Base-by-base conservation (phyloP, 352 stramenopile genomes). In the Pythium rhizo-oryzae region DNA sequence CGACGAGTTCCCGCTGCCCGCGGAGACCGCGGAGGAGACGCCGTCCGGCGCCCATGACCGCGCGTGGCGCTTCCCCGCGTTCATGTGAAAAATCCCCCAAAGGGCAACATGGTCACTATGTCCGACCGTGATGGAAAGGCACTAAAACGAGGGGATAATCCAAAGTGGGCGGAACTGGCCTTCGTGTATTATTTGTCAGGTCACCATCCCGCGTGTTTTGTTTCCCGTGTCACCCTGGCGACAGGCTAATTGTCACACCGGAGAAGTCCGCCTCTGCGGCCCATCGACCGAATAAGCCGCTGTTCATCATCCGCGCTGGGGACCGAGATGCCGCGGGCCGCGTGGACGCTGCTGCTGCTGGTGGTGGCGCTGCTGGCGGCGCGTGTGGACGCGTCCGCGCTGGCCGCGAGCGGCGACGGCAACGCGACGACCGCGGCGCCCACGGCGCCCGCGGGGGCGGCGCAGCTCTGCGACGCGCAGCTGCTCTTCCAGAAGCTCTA, bases 401-500 rank as follows among this genome's bases (percentile, higher is more conserved):
- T 8, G 35, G 35, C 35, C 35, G 35, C 35, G 35, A 12, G 28
- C 18, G 53, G 53, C 33, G 53, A 21, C 53, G 21, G 24, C 24
- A 49, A 59, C n/a, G 35, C 33, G 24, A 55, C 30, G 49, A 57
- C 54, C 5, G 59, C 47, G 41, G 23, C 44, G 43, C 69, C 57
- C n/a, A 43, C 51, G 37, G 46, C 19, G 30, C 23, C 35, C 4
- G 9, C 55, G 18, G 51, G 43, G 3, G 52, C 44, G 16, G 50
- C 61, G 25, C 73, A 62, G 24, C 62, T 50, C 8, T 80, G 74
- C 50, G 71, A 80, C 57, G 53, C 71, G 33, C 66, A 78, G 46
- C 61, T 80, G 63, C 74, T 80, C 51, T 80, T 80, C 67, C 74
- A 80, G 67, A 80, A 80, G 60, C 74, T 80, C 50, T 80, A 80